Percentiles rank a stretch among this genome's conserved stretches.
Conservation (phyloP, 257 asterid genomes). For the Salvia hispanica region DNA sequence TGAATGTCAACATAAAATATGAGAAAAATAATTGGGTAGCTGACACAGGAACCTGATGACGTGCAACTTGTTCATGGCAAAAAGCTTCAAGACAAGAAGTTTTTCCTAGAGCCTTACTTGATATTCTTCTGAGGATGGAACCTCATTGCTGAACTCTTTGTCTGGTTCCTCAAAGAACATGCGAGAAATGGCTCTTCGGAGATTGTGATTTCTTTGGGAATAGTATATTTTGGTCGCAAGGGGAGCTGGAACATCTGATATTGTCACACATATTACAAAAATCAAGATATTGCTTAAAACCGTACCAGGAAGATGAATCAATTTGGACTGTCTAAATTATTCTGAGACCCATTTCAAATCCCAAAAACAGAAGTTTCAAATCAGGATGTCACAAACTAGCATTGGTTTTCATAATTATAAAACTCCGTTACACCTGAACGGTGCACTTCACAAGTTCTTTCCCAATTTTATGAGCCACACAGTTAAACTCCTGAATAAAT, state of each 20-base stretch:
- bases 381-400: slow-evolving; percentile 2
- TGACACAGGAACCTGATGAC: slow-evolving; percentile 54
- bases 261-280: slow-evolving; percentile 34
- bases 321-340: slow-evolving; percentile 17
- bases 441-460: slow-evolving; percentile 5
- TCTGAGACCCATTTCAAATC: slow-evolving; percentile 21
- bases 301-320: slow-evolving; percentile 9
- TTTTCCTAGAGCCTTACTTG: slow-evolving; percentile 44
- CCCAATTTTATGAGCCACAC: slow-evolving; percentile 8
- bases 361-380: slow-evolving; percentile 9
- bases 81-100: slow-evolving; percentile 41
- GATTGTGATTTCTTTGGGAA: slow-evolving; percentile 63
- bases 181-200: slow-evolving; percentile 62
- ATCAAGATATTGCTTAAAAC: slow-evolving; percentile 27
- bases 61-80: slow-evolving; percentile 42
- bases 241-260: slow-evolving; percentile 76
- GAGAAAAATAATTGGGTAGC: slow-evolving; percentile 30
- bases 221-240: slow-evolving; percentile 85
- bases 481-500: slow-evolving; percentile 16
- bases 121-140: slow-evolving; percentile 34
- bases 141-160: slow-evolving; percentile 43
- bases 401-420: neutral
- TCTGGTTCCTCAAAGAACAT: slow-evolving; percentile 55
- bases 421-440: neutral
- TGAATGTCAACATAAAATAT: slow-evolving; percentile 23